Evolutionary conservation across 257 asterid genomes (phyloP).

Genomic region (Fraxinus americana): DNA sequence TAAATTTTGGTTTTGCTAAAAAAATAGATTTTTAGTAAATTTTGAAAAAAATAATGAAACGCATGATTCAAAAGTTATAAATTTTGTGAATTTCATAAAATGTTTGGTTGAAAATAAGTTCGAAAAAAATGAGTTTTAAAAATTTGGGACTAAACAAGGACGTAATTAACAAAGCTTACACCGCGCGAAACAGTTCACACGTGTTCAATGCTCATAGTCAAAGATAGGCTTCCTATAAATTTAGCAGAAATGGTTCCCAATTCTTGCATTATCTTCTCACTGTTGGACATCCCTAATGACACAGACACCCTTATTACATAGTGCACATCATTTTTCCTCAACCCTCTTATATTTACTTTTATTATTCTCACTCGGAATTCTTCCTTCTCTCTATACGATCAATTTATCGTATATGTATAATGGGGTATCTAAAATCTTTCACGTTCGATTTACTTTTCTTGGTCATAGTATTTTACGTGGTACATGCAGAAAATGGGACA

Average conservation of each 20-base stretch:
- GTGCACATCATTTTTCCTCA: neutral
- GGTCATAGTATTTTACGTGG: slow-evolving; percentile 36
- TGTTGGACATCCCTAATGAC: slow-evolving; percentile 25
- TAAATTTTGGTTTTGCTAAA: too few relatives aligned
- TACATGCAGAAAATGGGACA: slow-evolving; percentile 34
- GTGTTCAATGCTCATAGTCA: slow-evolving; percentile 56
- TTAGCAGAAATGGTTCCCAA: slow-evolving; percentile 45
- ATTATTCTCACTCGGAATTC: neutral
- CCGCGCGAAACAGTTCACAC: slow-evolving; percentile 41
- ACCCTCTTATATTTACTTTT: neutral
- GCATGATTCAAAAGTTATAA: too few relatives aligned
- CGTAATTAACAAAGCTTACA: slow-evolving; percentile 20
- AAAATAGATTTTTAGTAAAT: too few relatives aligned
- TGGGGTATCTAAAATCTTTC: slow-evolving; percentile 48
- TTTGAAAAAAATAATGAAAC: too few relatives aligned
- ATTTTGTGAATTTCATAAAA: too few relatives aligned
- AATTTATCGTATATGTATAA: slow-evolving; percentile 13
- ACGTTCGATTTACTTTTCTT: slow-evolving; percentile 37
- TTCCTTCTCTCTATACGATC: neutral
- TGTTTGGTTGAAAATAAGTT: too few relatives aligned
- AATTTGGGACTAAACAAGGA: too few relatives aligned
- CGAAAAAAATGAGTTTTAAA: too few relatives aligned
- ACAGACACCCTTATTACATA: slow-evolving; percentile 28
- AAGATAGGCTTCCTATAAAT: slow-evolving; percentile 62
- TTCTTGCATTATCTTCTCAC: slow-evolving; percentile 20